A percentile compares a stretch with the other conserved stretches of the same genome.
phyloP scores from a whole-genome alignment of 1,284 basidiomycete genomes.

The Gymnopus androsaceus region DNA sequence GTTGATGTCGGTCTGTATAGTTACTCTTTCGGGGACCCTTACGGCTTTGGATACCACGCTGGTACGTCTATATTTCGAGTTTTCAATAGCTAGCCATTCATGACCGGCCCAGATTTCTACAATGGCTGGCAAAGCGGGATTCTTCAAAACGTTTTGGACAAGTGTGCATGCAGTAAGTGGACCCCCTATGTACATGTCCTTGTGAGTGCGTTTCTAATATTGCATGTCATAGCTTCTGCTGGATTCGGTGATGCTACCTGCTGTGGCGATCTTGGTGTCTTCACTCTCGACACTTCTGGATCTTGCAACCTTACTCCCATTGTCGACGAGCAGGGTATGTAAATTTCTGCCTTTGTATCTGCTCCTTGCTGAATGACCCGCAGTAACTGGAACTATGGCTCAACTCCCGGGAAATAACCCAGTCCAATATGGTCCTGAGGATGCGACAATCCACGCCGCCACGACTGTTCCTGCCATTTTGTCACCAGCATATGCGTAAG shows the following conservation, averaged over 20 bases:
- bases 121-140: slow-evolving; percentile 52
- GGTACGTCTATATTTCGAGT: slow-evolving; percentile 28
- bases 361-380: neutral
- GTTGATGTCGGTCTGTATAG: slow-evolving; percentile 26
- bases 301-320: slow-evolving; percentile 17
- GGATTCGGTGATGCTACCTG: slow-evolving; percentile 15
- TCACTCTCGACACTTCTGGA: slow-evolving; percentile 17
- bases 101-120: slow-evolving; percentile 41
- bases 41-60: slow-evolving; percentile 54
- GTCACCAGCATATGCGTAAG: slow-evolving; percentile 39
- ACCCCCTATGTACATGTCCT: neutral
- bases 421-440: slow-evolving; percentile 34
- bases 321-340: slow-evolving; percentile 19
- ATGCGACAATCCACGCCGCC: slow-evolving; percentile 31
- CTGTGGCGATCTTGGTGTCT: slow-evolving; percentile 18
- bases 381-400: slow-evolving; percentile 38
- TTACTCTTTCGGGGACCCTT: slow-evolving; percentile 44
- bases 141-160: slow-evolving; percentile 46
- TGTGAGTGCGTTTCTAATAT: neutral
- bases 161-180: slow-evolving; percentile 44
- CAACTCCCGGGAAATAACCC: slow-evolving; percentile 48
- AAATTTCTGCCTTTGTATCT: neutral
- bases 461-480: slow-evolving; percentile 34
- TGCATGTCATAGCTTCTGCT: neutral
- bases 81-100: neutral